phyloP scores from a whole-genome alignment of 805 yeast genomes.

The Saccharomycopsis babjevae region DNA sequence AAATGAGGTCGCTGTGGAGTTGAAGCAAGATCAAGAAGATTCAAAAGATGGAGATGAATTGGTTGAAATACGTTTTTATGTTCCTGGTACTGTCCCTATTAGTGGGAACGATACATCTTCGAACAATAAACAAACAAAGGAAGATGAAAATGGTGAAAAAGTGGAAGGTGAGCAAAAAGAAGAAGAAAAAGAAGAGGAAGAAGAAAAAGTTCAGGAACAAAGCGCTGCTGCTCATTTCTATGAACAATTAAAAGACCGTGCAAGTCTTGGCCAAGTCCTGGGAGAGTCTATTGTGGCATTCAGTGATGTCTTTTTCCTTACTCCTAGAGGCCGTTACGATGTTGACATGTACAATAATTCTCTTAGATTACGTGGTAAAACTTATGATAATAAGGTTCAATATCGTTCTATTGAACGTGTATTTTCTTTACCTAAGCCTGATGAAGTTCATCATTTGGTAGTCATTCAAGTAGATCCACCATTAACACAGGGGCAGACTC shows the following conservation, averaged over 20 bases:
- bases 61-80: slow-evolving; percentile 86
- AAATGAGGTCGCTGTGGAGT: slow-evolving; percentile 86
- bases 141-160: slow-evolving; percentile 25
- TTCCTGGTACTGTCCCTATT: slow-evolving; percentile 69
- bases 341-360: slow-evolving; percentile 85
- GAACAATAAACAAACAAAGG: slow-evolving; percentile 21
- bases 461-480: slow-evolving; percentile 95
- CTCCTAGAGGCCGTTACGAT: slow-evolving; percentile 98
- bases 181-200: slow-evolving; percentile 24
- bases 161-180: slow-evolving; percentile 24
- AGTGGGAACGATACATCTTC: slow-evolving; percentile 38
- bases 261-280: slow-evolving; percentile 87
- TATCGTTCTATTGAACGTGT: slow-evolving; percentile 83
- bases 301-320: slow-evolving; percentile 80
- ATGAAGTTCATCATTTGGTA: slow-evolving; percentile 80
- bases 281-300: slow-evolving; percentile 94
- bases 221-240: slow-evolving; percentile 79
- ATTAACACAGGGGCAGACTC: slow-evolving; percentile 93
- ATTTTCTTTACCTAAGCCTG: slow-evolving; percentile 88
- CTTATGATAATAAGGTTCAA: slow-evolving; percentile 93
- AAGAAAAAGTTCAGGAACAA: slow-evolving; percentile 34
- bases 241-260: slow-evolving; percentile 84
- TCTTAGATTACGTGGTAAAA: slow-evolving; percentile 89
- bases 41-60: slow-evolving; percentile 78
- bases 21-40: slow-evolving; percentile 45